Evolutionary conservation across 257 asterid species (phyloP), one percentile per base, ranked within the genome.

Genomic region (Fraxinus pennsylvanica): DNA sequence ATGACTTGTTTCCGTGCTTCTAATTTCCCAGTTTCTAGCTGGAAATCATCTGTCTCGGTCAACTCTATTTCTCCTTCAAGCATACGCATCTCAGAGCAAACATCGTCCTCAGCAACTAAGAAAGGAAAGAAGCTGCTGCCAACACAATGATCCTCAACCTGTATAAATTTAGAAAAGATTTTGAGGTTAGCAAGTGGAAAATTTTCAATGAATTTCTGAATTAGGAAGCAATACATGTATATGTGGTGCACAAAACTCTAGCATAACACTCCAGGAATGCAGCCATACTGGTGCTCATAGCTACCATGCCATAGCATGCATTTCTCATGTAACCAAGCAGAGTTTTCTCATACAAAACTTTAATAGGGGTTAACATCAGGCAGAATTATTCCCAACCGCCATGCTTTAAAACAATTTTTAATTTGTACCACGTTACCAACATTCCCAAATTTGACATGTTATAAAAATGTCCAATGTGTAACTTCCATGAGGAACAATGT

Each of bases 61-160:
- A 78, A 52, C 70, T 91, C 96, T 19, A 91, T 85, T 70, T 89
- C 94, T 83, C 84, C 87, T 81, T 91, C 97, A 72, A 91, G 91
- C 88, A 77, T 90, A 81, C 92, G 67, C 79, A 92, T 92, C 84
- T 92, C 97, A 71, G 86, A 75, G 85, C 97, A 92, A 63, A 92
- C 87, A 68, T 88, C 87, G 81, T 86, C 88, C 78, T 92, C 96
- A 1, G 94, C 91, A 85, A 90, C 87, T 79, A 89, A 88, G 81
- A 92, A 88, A 52, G 94, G 93, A 84, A 83, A 85, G 87, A 85
- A 92, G 82, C 87, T 86, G 87, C 92, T 87, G 79, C 92, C 83
- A 33, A 90, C 89, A 74, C 90, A 92, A 39, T 84, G 80, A 81
- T 90, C 91, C 81, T 92, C 97, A 80, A 89, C 89, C 97, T 92